phyloP scores from a whole-genome alignment of 2,329 filamentous ascomycete species.

The Orbilia javanica region DNA sequence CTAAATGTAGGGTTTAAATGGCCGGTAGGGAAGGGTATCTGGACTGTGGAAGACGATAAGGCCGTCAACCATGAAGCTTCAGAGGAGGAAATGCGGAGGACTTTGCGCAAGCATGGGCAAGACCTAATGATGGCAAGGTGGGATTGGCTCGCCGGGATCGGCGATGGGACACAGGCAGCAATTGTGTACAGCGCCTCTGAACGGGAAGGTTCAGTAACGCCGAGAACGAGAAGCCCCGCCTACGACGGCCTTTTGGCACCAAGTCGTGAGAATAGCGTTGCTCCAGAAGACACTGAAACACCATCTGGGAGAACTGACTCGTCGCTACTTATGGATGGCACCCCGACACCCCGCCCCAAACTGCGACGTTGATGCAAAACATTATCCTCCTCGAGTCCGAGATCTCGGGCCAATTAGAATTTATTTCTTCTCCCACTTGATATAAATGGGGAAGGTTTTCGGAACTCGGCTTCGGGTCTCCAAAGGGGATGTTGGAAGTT shows the following conservation, averaged over 20 bases:
- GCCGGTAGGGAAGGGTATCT: constrained; percentile 25
- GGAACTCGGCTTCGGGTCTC: not conserved
- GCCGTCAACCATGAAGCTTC: constrained; percentile 2
- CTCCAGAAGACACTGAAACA: not conserved
- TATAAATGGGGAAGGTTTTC: not conserved
- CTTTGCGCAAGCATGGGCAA: constrained; percentile 28
- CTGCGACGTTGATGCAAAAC: not conserved
- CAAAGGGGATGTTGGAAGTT: not conserved
- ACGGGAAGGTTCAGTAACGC: not conserved
- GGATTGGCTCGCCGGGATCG: constrained; percentile 17
- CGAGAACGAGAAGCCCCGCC: not conserved
- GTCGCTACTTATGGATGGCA: not conserved
- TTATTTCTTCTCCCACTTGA: not conserved
- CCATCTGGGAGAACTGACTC: not conserved
- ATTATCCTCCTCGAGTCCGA: no score
- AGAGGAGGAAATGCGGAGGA: not conserved
- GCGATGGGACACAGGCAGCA: not conserved
- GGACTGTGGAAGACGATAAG: constrained; percentile 38
- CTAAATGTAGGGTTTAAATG: constrained; percentile 27
- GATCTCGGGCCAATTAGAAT: no score
- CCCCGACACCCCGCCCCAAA: not conserved
- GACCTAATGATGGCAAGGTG: constrained; percentile 10
- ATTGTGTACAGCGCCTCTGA: not conserved
- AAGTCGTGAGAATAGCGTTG: constrained; percentile 17
- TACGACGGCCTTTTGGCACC: not conserved